Evolutionary conservation across 1,284 basidiomycete genomes (phyloP).

Genomic region (Moesziomyces sp.): DNA sequence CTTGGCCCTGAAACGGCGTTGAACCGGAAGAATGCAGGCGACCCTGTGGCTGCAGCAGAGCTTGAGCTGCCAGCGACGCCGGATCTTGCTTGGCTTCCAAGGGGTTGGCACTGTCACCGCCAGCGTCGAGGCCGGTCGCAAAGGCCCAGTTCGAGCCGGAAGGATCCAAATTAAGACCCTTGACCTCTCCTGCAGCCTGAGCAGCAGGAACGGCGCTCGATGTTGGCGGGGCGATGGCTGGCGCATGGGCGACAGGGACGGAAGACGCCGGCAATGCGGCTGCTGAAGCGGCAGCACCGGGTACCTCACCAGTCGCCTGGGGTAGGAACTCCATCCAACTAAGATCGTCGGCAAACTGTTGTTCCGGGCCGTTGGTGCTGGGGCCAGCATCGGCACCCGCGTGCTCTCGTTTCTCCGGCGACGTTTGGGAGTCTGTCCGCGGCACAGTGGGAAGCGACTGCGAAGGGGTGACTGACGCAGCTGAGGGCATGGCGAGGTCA

Average conservation of each 20-base stretch:
- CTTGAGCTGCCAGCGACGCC: slow-evolving; percentile 1
- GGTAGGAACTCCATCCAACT: slow-evolving; percentile 37
- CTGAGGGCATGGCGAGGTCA: slow-evolving; percentile 31
- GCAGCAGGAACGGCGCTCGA: neutral
- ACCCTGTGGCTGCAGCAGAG: slow-evolving; percentile 16
- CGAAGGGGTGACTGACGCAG: slow-evolving; percentile 18
- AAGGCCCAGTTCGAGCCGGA: slow-evolving; percentile 10
- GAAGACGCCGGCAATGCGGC: neutral
- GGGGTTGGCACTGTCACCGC: neutral
- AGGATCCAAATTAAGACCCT: slow-evolving; percentile 1
- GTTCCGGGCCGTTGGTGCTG: slow-evolving; percentile 2
- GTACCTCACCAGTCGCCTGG: slow-evolving; percentile 5
- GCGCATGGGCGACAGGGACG: neutral
- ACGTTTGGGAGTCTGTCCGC: slow-evolving; percentile 14
- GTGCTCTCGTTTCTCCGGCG: slow-evolving; percentile 21
- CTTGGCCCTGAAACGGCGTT: slow-evolving; percentile 13
- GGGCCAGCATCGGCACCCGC: slow-evolving; percentile 2
- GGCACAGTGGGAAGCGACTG: slow-evolving; percentile 7
- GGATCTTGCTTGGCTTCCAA: slow-evolving; percentile 1
- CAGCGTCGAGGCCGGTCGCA: slow-evolving; percentile 2
- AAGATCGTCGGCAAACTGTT: slow-evolving; percentile 23
- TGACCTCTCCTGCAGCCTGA: neutral
- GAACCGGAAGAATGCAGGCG: slow-evolving; percentile 11
- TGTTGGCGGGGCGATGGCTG: neutral
- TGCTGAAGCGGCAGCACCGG: slow-evolving; percentile 3